These are phyloP conservation scores for Botrytis porri DNA, from an alignment of 2,329 filamentous ascomycete genomes.

Conservation along the genomic window DNA sequence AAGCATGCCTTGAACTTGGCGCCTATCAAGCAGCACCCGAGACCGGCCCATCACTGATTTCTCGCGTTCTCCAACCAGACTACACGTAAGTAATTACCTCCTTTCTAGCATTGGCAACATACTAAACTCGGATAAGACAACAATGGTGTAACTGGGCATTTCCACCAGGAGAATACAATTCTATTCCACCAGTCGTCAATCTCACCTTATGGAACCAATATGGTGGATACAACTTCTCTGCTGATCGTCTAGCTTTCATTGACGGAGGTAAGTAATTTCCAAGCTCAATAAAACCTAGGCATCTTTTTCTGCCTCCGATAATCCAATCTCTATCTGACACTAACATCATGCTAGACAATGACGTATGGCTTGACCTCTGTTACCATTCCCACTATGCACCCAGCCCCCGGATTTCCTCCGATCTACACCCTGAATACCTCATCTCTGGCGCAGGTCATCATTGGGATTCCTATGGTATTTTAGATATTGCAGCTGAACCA, in stretches of 20 bases:
- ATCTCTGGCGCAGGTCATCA: slow-evolving; percentile 52
- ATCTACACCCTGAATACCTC: slow-evolving; percentile 48
- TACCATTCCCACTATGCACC: slow-evolving; percentile 48
- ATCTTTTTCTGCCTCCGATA: not conserved
- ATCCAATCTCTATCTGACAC: not conserved
- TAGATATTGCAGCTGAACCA: slow-evolving; percentile 44
- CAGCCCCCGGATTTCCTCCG: slow-evolving; percentile 40
- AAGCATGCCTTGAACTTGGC: slow-evolving; percentile 47
- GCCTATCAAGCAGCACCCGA: slow-evolving; percentile 48
- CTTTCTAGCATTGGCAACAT: not conserved
- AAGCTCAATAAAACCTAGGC: not conserved
- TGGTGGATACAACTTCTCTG: slow-evolving; percentile 47
- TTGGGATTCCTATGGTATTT: slow-evolving; percentile 41
- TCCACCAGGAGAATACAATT: slow-evolving; percentile 45
- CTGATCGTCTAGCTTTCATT: slow-evolving; percentile 49
- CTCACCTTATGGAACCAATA: slow-evolving; percentile 45
- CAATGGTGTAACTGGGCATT: slow-evolving; percentile 56
- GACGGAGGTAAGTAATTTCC: slow-evolving; percentile 43
- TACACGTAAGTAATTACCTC: slow-evolving; percentile 45
- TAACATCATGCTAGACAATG: slow-evolving; percentile 32
- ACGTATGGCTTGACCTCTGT: slow-evolving; percentile 52
- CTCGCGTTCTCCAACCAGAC: slow-evolving; percentile 45
- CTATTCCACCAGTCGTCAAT: slow-evolving; percentile 45
- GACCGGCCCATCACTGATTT: slow-evolving; percentile 46
- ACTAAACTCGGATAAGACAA: slow-evolving; percentile 23